Base-by-base conservation (phyloP, 2,329 filamentous ascomycete genomes). In the Sporothrix dimorphospora region DNA sequence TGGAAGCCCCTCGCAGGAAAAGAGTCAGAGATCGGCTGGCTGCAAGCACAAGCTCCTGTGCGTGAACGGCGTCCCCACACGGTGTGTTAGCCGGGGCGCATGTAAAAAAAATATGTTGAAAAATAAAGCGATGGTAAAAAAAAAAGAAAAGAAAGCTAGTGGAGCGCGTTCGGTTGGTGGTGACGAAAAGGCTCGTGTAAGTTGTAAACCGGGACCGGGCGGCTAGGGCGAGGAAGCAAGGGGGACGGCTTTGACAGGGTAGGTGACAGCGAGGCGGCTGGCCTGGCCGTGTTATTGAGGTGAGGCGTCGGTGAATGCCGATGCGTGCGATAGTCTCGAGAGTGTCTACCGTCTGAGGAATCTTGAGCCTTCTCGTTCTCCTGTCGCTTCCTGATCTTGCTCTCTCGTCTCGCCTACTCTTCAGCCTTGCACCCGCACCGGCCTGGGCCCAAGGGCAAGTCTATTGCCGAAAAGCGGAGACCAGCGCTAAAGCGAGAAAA, bases 391-490 rank as follows among this genome's bases (percentile, higher is more conserved):
- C 9, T n/a, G 4, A 16, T 47, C 9, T 19, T 65, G 6, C 27
- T 38, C 14, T 30, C 42, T 34, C 16, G 12, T 14, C 30, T 49
- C 45, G 42, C 49, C 49, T 19, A 21, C 47, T 42, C 66, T 49
- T 69, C 67, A 69, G 67, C 67, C 67, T 69, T 57, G 67, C 34
- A 55, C 34, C 47, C 45, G 14, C 63, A 24, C 65, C 30, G 24
- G 42, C 30, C 65, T 30, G 27, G 40, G 45, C 40, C 40, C 61
- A 24, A 51, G 21, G 45, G 63, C 45, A 51, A 65, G 47, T 42
- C 30, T 69, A 55, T 69, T 69, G 66, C 47, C 49, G 66, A 59
- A 69, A 69, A 67, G 67, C 49, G 67, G 67, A 59, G 51, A 69
- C 67, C 67, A 27, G 67, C 67, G 24, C 51, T 59, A 69, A 42